Evolutionary conservation across 805 yeast genomes (phyloP).

Genomic region (Candida easanensis): DNA sequence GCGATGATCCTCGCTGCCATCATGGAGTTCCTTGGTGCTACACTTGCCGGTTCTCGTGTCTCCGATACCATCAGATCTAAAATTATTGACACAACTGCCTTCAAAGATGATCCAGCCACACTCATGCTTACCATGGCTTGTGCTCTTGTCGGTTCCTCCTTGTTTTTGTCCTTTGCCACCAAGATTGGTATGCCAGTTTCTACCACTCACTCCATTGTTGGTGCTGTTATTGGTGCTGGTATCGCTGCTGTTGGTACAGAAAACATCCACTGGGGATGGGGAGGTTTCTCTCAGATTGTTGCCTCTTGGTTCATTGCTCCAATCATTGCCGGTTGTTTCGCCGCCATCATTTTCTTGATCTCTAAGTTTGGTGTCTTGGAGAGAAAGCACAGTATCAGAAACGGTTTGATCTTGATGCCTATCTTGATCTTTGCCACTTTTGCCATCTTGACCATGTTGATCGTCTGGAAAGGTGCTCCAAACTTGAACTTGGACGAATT

Average conservation of each 20-base stretch:
- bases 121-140: conserved; percentile 73
- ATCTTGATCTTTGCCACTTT: conserved; percentile 57
- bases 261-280: conserved; percentile 73
- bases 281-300: conserved; percentile 65
- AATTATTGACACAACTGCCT: conserved; percentile 52
- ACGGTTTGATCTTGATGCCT: conserved; percentile 59
- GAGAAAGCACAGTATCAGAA: conserved; percentile 49
- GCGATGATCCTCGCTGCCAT: conserved; percentile 71
- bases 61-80: conserved; percentile 68
- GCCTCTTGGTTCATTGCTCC: conserved; percentile 86
- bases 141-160: conserved; percentile 70
- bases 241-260: conserved; percentile 32
- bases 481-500: conserved; percentile 53
- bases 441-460: conserved; percentile 66
- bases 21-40: conserved; percentile 75
- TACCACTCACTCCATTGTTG: conserved; percentile 77
- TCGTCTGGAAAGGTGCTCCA: conserved; percentile 82
- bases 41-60: conserved; percentile 69
- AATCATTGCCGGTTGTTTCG: conserved; percentile 59
- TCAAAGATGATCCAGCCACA: conserved; percentile 58
- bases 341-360: conserved; percentile 54
- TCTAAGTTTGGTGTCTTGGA: conserved; percentile 64
- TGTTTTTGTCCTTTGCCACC: conserved; percentile 70
- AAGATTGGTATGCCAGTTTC: conserved; percentile 73
- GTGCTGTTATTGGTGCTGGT: conserved; percentile 83